phyloP scores from a whole-genome alignment of 208 protist genomes.

The Kentomonas sorsogonicus region DNA sequence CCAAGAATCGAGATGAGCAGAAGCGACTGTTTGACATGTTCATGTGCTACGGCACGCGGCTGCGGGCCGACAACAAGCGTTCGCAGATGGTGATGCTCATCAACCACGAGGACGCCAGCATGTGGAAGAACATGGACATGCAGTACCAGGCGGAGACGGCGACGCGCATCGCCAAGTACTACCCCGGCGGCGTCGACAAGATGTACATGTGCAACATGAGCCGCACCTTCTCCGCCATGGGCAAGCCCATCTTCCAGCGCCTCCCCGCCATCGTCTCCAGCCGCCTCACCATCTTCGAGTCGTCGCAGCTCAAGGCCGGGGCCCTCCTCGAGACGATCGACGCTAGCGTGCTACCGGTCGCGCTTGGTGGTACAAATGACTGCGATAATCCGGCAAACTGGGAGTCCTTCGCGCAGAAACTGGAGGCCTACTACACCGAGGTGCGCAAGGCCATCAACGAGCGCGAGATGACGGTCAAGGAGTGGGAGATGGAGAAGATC shows the following conservation, averaged over 20 bases:
- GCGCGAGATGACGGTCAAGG: constrained; percentile 56
- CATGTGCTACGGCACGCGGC: constrained; percentile 55
- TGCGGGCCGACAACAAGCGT: constrained; percentile 40
- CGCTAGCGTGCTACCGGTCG: constrained; percentile 39
- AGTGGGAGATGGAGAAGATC: constrained; percentile 54
- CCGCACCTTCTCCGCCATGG: constrained; percentile 31
- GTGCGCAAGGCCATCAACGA: constrained; percentile 36
- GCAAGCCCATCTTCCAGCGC: constrained; percentile 52
- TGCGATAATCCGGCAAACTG: constrained; percentile 41
- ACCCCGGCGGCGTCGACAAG: constrained; percentile 50
- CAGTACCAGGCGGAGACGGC: constrained; percentile 54
- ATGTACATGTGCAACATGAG: constrained; percentile 76
- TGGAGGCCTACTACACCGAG: constrained; percentile 50
- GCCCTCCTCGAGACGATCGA: constrained; percentile 52
- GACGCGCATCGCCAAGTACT: constrained; percentile 63
- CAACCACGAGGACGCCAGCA: constrained; percentile 46
- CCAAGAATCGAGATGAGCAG: constrained; percentile 34
- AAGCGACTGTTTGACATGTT: constrained; percentile 60
- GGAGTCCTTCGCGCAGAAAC: constrained; percentile 19
- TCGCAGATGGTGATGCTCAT: constrained; percentile 60
- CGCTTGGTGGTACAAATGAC: constrained; percentile 51
- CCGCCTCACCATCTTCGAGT: constrained; percentile 47
- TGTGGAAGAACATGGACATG: constrained; percentile 68
- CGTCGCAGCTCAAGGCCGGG: constrained; percentile 31
- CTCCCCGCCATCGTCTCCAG: constrained; percentile 55